Conservation (phyloP, 768 basidiomycete genomes). For the Boletus sp. region DNA sequence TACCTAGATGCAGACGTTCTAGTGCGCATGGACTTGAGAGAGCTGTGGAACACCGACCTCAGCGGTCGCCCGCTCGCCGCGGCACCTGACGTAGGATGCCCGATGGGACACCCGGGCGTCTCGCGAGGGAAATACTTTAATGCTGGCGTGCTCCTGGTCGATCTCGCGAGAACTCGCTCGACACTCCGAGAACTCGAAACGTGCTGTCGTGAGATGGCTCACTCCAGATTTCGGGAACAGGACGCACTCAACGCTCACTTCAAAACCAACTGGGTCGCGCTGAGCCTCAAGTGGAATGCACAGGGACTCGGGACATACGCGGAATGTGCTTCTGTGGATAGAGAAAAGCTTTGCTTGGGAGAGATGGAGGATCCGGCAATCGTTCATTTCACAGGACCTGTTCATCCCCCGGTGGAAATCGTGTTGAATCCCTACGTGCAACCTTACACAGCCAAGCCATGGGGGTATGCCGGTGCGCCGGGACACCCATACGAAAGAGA, state of each 20-base stretch:
- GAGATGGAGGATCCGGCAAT: constrained; percentile 42
- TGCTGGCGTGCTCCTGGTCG: constrained; percentile 51
- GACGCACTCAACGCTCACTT: constrained; percentile 51
- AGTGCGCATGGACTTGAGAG: constrained; percentile 37
- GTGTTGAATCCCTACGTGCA: constrained; percentile 52
- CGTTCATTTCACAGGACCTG: constrained; percentile 58
- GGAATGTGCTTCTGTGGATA: constrained; percentile 30
- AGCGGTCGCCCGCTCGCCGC: constrained; percentile 42
- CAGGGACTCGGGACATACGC: constrained; percentile 58
- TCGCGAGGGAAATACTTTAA: constrained; percentile 46
- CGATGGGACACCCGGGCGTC: constrained; percentile 42
- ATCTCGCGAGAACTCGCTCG: constrained; percentile 40
- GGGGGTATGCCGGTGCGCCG: constrained; percentile 54
- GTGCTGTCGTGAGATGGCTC: constrained; percentile 24
- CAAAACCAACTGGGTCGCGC: constrained; percentile 37
- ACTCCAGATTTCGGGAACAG: constrained; percentile 42
- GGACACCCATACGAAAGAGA: constrained; percentile 45
- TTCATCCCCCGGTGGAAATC: constrained; percentile 42
- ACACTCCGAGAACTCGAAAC: constrained; percentile 25
- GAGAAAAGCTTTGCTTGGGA: constrained; percentile 31
- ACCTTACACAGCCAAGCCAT: constrained; percentile 53
- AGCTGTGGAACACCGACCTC: constrained; percentile 47
- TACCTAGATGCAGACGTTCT: constrained; percentile 55
- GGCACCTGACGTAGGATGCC: constrained; percentile 46
- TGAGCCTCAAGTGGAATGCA: constrained; percentile 51